phyloP scores from a whole-genome alignment of 2,329 filamentous ascomycete species.

The Cryphonectria japonica region DNA sequence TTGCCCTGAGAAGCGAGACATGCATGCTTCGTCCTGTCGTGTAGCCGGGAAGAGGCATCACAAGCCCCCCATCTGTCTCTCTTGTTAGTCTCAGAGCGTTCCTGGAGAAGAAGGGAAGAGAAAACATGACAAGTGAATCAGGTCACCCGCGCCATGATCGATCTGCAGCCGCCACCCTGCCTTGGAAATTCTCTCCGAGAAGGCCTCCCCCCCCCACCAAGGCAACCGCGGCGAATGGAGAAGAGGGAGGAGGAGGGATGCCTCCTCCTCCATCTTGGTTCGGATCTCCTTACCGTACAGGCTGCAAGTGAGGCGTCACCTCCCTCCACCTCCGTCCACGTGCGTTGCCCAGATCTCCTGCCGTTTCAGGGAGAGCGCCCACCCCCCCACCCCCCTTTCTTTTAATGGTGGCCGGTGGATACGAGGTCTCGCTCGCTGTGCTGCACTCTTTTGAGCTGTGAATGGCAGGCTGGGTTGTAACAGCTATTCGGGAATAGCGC shows the following conservation, averaged over 20 bases:
- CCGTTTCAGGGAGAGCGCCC: neutral
- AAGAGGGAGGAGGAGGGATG: neutral
- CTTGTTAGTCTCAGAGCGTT: neutral
- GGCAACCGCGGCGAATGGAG: too few species aligned
- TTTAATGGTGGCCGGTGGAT: slow-evolving; percentile 3
- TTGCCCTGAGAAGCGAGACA: slow-evolving; percentile 16
- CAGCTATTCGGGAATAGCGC: neutral
- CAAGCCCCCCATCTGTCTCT: neutral
- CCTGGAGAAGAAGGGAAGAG: neutral
- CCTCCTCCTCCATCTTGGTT: slow-evolving; percentile 21
- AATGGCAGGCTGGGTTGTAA: slow-evolving; percentile 16
- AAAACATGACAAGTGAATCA: neutral
- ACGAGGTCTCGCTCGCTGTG: neutral
- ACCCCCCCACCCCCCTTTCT: neutral
- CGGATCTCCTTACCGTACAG: slow-evolving; percentile 21
- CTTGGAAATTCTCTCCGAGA: neutral
- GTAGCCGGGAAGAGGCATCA: slow-evolving; percentile 11
- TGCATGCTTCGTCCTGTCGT: slow-evolving; percentile 26
- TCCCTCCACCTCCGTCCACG: slow-evolving; percentile 10
- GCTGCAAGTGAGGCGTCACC: slow-evolving; percentile 28
- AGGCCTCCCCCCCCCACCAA: neutral
- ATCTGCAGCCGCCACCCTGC: neutral
- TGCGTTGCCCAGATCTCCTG: slow-evolving; percentile 19
- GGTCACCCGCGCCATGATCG: neutral
- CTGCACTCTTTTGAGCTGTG: neutral